Conservation (phyloP, 306 rosid genomes). For the Begonia fuchsioides region DNA sequence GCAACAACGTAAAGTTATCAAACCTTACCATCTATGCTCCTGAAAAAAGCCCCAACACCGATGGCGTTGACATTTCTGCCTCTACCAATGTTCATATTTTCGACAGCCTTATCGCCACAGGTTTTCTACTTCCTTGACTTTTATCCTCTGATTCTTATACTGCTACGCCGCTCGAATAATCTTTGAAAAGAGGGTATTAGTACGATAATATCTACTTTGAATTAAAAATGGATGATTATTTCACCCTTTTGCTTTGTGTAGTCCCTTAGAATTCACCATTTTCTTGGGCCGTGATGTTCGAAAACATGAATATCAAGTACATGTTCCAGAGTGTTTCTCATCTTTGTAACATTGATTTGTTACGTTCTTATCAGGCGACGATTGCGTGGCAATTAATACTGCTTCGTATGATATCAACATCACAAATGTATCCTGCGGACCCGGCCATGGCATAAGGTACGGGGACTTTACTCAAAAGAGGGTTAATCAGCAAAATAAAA, state of each 20-base stretch:
- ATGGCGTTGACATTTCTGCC: constrained; percentile 25
- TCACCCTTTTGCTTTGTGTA: too few species aligned
- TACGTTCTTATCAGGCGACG: not conserved
- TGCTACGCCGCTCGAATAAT: constrained; percentile 4
- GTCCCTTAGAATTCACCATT: too few species aligned
- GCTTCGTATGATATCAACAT: constrained; percentile 11
- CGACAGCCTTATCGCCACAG: constrained; percentile 15
- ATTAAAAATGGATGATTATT: too few species aligned
- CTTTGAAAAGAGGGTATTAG: too few species aligned
- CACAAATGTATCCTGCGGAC: constrained; percentile 28
- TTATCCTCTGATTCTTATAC: not conserved
- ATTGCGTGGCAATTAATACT: not conserved
- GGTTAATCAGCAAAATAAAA: too few species aligned
- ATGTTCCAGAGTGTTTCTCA: too few species aligned
- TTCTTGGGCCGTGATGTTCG: too few species aligned
- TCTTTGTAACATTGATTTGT: not conserved
- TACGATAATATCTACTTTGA: too few species aligned
- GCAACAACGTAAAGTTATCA: not conserved
- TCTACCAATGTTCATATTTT: constrained; percentile 7
- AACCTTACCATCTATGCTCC: constrained; percentile 16
- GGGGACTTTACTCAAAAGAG: too few species aligned
- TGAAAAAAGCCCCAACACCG: constrained; percentile 20
- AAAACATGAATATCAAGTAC: too few species aligned
- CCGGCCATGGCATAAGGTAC: constrained; percentile 55
- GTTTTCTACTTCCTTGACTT: not conserved